Percentiles rank a stretch among this genome's conserved stretches.
Evolutionary conservation across 805 yeast species (phyloP).

Genomic region (Saccharomycopsis javanensis): DNA sequence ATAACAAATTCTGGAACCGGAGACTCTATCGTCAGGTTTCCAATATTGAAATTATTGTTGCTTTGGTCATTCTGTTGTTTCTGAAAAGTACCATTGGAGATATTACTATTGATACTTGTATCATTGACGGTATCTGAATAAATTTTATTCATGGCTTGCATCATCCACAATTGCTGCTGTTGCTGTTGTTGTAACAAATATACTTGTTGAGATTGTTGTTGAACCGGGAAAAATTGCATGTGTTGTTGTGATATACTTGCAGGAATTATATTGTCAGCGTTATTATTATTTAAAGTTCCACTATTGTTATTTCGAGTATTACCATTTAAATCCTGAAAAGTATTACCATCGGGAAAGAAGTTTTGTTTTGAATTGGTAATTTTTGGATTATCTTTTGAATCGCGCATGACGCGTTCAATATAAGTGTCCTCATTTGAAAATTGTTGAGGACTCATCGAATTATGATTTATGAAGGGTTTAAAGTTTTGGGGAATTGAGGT

Average conservation of each 20-base stretch:
- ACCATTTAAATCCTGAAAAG: no score
- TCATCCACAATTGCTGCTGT: constrained; percentile 9
- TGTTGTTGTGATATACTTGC: background rate
- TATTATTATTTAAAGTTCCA: no score
- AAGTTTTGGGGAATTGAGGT: background rate
- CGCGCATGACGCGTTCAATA: no score
- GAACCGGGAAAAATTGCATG: background rate
- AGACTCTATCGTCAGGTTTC: background rate
- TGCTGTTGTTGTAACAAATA: background rate
- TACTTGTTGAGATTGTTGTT: background rate
- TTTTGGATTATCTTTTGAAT: no score
- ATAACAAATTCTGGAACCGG: background rate
- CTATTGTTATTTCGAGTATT: no score
- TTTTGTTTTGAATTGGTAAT: no score
- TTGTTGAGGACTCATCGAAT: background rate
- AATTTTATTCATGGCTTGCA: constrained; percentile 1
- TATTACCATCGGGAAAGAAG: no score
- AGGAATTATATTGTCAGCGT: no score
- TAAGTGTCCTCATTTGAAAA: no score
- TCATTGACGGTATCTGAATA: constrained; percentile 12
- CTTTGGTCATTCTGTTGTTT: background rate
- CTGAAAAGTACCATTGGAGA: background rate
- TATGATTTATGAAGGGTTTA: background rate
- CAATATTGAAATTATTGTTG: constrained; percentile 2
- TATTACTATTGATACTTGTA: constrained; percentile 1